Evolutionary conservation across 768 basidiomycete genomes (phyloP).

Genomic region (Paxillus ammoniavirescens): DNA sequence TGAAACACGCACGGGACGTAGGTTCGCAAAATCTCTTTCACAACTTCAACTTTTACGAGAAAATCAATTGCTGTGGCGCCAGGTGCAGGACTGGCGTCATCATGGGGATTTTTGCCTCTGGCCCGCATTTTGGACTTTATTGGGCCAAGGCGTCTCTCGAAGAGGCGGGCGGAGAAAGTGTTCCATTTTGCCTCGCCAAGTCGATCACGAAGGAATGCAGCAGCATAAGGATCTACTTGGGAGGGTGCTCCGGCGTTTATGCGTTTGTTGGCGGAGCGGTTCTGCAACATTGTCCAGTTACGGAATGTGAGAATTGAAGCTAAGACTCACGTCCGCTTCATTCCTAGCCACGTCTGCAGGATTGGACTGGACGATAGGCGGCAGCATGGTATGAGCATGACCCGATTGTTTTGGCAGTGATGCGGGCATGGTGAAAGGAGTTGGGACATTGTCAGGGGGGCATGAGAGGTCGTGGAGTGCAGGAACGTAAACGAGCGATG

Average conservation of each 20-base stretch:
- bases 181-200: slow-evolving; percentile 44
- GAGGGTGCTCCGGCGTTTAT: slow-evolving; percentile 16
- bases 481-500: slow-evolving; percentile 23
- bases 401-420: slow-evolving; percentile 23
- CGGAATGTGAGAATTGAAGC: background rate
- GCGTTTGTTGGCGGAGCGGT: slow-evolving; percentile 28
- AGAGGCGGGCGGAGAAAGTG: slow-evolving; percentile 46
- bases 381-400: slow-evolving; percentile 30
- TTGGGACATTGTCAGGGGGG: slow-evolving; percentile 12
- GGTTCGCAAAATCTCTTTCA: slow-evolving; percentile 46
- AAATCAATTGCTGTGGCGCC: slow-evolving; percentile 49
- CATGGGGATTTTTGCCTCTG: slow-evolving; percentile 28
- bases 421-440: slow-evolving; percentile 17
- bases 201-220: slow-evolving; percentile 44
- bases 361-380: slow-evolving; percentile 34
- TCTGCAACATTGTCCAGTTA: slow-evolving; percentile 21
- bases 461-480: slow-evolving; percentile 25
- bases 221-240: slow-evolving; percentile 42
- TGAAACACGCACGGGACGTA: slow-evolving; percentile 45
- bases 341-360: slow-evolving; percentile 25
- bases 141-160: slow-evolving; percentile 43
- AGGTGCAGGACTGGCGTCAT: slow-evolving; percentile 25
- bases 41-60: slow-evolving; percentile 52
- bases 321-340: slow-evolving; percentile 24
- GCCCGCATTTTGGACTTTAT: slow-evolving; percentile 36